Conservation (phyloP, 148 eudicot species). For the Diospyros lotus region DNA sequence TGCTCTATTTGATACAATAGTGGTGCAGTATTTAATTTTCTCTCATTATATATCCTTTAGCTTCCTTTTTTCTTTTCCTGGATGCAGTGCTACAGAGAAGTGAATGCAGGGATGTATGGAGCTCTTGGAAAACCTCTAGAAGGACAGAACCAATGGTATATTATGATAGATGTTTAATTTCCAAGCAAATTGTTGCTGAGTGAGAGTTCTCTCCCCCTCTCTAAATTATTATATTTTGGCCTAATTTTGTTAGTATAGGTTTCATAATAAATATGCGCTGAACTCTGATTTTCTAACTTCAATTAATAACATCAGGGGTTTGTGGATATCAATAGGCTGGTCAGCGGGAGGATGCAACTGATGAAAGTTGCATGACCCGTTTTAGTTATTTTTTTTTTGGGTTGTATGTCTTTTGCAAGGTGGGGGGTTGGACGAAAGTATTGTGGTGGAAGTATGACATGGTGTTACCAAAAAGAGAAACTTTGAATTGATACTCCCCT, state of each 20-base stretch:
- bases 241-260: too few relatives aligned
- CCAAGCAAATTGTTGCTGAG: background rate
- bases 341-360: too few relatives aligned
- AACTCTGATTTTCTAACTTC: background rate
- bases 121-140: constrained; percentile 64
- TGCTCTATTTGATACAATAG: background rate
- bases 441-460: background rate
- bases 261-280: too few relatives aligned
- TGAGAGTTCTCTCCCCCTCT: background rate
- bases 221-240: too few relatives aligned
- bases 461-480: background rate
- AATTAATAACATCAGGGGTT: too few relatives aligned
- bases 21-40: background rate
- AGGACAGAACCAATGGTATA: constrained; percentile 84
- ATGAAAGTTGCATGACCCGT: too few relatives aligned
- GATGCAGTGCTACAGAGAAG: constrained; percentile 73
- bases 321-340: too few relatives aligned
- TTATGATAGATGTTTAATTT: background rate
- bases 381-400: background rate
- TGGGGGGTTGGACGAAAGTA: too few relatives aligned
- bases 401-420: too few relatives aligned
- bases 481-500: background rate
- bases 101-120: constrained; percentile 60
- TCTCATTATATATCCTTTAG: background rate
- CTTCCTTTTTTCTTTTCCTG: constrained; percentile 9